phyloP scores from a whole-genome alignment of 176 grass and related monocot species.

The Aegilops longissima region DNA sequence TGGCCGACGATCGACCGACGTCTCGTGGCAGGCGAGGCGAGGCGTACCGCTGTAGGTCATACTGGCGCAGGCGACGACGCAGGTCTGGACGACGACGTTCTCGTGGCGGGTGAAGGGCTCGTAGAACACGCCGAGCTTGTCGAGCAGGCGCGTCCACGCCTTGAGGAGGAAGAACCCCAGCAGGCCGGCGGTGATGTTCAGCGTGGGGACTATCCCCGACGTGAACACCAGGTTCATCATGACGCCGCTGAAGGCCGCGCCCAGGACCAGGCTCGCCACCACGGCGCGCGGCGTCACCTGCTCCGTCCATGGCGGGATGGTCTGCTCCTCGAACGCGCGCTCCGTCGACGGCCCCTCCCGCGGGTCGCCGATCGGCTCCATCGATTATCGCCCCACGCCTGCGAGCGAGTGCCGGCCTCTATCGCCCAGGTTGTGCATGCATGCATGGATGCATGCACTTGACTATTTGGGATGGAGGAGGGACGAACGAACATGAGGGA shows the following conservation, averaged over 20 bases:
- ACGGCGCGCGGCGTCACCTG: constrained; percentile 64
- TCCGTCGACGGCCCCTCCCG: constrained; percentile 56
- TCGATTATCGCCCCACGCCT: background rate
- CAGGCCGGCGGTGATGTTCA: constrained; percentile 63
- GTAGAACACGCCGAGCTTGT: constrained; percentile 33
- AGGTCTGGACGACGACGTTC: constrained; percentile 80
- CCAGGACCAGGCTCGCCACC: constrained; percentile 56
- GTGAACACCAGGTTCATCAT: constrained; percentile 85
- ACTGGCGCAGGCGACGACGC: constrained; percentile 79
- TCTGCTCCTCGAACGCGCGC: constrained; percentile 45
- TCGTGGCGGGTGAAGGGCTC: constrained; percentile 71
- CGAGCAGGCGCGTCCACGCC: constrained; percentile 50
- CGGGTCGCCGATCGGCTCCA: constrained; percentile 54
- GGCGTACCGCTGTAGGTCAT: constrained; percentile 60
- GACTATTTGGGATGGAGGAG: background rate
- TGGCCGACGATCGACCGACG: background rate
- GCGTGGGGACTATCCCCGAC: constrained; percentile 64
- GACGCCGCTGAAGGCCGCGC: constrained; percentile 53
- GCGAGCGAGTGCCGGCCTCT: background rate
- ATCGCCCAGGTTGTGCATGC: background rate
- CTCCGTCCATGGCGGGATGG: constrained; percentile 49
- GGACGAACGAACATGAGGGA: background rate
- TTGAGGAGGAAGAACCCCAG: constrained; percentile 72
- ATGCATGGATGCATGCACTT: constrained; percentile 1
- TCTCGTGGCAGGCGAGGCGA: background rate